Conservation (phyloP, 306 rosid genomes). For the Echinosophora koreensis region DNA sequence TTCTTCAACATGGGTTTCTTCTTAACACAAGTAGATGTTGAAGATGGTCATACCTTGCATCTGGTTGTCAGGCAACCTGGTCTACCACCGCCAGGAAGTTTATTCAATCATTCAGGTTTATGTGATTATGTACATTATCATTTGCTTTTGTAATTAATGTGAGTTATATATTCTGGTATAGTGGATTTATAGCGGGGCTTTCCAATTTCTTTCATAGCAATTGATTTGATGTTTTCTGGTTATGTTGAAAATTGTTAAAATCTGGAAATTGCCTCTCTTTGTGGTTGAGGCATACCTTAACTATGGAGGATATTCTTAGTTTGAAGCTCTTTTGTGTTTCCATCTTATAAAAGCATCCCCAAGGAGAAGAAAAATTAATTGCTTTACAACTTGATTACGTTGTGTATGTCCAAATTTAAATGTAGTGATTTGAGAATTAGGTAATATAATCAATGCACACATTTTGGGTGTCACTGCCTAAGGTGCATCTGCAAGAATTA, state of each 20-base stretch:
- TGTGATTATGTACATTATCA: slow-evolving; percentile 22
- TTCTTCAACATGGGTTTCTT: slow-evolving; percentile 48
- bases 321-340: slow-evolving; percentile 20
- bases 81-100: slow-evolving; percentile 66
- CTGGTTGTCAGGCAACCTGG: slow-evolving; percentile 90
- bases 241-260: slow-evolving; percentile 35
- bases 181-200: slow-evolving; percentile 7
- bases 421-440: slow-evolving; percentile 20
- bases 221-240: not conserved
- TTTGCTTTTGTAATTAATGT: slow-evolving; percentile 31
- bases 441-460: slow-evolving; percentile 24
- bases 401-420: slow-evolving; percentile 25
- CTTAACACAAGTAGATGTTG: slow-evolving; percentile 85
- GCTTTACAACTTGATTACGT: not conserved
- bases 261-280: slow-evolving; percentile 2
- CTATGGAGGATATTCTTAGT: slow-evolving; percentile 24
- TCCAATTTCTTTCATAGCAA: slow-evolving; percentile 40
- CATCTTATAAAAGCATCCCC: slow-evolving; percentile 23
- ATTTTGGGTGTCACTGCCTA: slow-evolving; percentile 6
- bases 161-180: slow-evolving; percentile 26
- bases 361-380: slow-evolving; percentile 1
- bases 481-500: slow-evolving; percentile 38
- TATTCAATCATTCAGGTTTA: slow-evolving; percentile 75
- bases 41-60: slow-evolving; percentile 99
- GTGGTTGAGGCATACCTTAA: slow-evolving; percentile 8